Base-by-base conservation (phyloP, 352 stramenopile species). In the Lagenidium sp. region DNA sequence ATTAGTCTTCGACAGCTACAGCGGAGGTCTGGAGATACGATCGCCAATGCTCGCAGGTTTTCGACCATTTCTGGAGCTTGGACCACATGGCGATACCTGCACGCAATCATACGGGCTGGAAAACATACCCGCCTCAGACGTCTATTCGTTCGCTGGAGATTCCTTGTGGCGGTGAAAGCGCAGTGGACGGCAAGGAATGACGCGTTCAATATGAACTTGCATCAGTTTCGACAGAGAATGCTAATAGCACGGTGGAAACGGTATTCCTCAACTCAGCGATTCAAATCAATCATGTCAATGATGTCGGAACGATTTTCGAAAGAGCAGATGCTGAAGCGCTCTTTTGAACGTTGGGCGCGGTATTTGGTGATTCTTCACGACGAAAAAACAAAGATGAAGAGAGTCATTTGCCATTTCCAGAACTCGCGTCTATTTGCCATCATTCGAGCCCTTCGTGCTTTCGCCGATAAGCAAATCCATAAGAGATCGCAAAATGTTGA, bases 381-480 rank as follows among this genome's bases (percentile, higher is more conserved):
- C 16, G 53, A 60, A 11, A 52, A 53, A 11, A 35, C 40, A 0
- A 52, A 36, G 20, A 60, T 55, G 53, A 41, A 30, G 25, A 26
- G 31, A 3, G 53, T 49, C 2, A n/a, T 55, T 2, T 11, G 25
- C 6, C 49, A 41, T 39, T 30, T 60, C 10, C 36, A 47, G 2
- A 45, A 49, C 28, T 47, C 46, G 1, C 38, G 52, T 1, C 31
- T 53, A 5, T 19, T 53, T 16, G 19, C 23, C n/a, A 47, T 21
- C 6, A 55, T 55, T 22, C 42, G 45, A 13, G 37, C 16, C 4
- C 24, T 60, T 5, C 10, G 16, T 0, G 1, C 1, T 3, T 30
- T 55, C 24, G 25, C 46, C 1, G n/a, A n/a, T 1, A 18, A 20
- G 5, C 28, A 36, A 3, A 43, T 41, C 10, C 12, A 11, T 19